Evolutionary conservation across 495 filamentous ascomycete genomes (phyloP).

Genomic region (Lophium mytilinum): DNA sequence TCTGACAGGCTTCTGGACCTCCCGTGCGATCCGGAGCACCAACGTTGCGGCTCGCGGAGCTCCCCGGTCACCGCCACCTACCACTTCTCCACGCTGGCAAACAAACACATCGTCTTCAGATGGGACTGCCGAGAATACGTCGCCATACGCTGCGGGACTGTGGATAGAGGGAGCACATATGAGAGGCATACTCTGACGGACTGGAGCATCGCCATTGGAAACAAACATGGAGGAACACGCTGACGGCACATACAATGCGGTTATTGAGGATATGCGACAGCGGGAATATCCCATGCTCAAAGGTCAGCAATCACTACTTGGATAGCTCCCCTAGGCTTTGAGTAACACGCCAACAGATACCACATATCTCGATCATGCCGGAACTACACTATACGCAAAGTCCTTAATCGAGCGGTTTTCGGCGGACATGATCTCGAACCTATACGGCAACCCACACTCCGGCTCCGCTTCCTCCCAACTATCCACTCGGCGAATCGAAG

Average conservation of each 20-base stretch:
- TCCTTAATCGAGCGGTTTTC: slow-evolving; percentile 74
- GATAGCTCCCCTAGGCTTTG: not conserved
- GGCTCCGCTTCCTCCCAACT: slow-evolving; percentile 72
- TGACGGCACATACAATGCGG: slow-evolving; percentile 10
- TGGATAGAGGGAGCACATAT: slow-evolving; percentile 5
- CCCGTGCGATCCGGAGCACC: not conserved
- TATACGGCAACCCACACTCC: slow-evolving; percentile 91
- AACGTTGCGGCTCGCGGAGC: slow-evolving; percentile 17
- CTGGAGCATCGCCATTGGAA: not conserved
- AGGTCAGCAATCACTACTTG: slow-evolving; percentile 44
- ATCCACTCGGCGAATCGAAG: slow-evolving; percentile 65
- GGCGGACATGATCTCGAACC: slow-evolving; percentile 61
- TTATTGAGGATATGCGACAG: slow-evolving; percentile 57
- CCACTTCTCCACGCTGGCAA: slow-evolving; percentile 9
- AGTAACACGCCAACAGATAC: slow-evolving; percentile 44
- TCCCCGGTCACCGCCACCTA: slow-evolving; percentile 14
- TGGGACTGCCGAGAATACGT: slow-evolving; percentile 6
- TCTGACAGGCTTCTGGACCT: too few relatives aligned
- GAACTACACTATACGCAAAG: slow-evolving; percentile 72
- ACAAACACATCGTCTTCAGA: slow-evolving; percentile 5
- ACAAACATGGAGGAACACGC: slow-evolving; percentile 16
- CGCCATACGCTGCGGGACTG: slow-evolving; percentile 7
- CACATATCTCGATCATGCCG: slow-evolving; percentile 89
- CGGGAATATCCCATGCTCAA: slow-evolving; percentile 78
- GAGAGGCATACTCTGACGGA: not conserved